A percentile compares a stretch with the other conserved stretches of the same genome.
Evolutionary conservation across 2,329 filamentous ascomycete species (phyloP).

Genomic region (Aureobasidium sp.): DNA sequence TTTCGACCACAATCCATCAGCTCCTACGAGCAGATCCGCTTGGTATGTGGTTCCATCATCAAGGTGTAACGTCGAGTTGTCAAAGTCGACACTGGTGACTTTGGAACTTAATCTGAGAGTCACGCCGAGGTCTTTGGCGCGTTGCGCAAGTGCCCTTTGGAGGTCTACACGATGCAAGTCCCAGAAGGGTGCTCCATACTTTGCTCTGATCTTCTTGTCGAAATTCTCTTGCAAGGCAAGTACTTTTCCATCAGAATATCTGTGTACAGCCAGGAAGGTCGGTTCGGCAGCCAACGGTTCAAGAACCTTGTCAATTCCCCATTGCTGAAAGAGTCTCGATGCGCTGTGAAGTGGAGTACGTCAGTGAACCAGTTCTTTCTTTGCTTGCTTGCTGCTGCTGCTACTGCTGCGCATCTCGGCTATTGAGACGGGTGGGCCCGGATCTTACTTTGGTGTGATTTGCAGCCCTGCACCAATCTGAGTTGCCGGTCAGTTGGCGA

Average conservation of each 20-base stretch:
- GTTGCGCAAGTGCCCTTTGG: slow-evolving; percentile 46
- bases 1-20: slow-evolving; percentile 58
- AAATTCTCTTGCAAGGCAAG: slow-evolving; percentile 49
- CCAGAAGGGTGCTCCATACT: slow-evolving; percentile 52
- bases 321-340: slow-evolving; percentile 44
- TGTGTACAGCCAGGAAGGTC: slow-evolving; percentile 43
- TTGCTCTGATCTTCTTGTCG: slow-evolving; percentile 44
- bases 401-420: not conserved
- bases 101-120: slow-evolving; percentile 43
- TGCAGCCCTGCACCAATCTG: slow-evolving; percentile 48
- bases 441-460: slow-evolving; percentile 38
- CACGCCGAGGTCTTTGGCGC: slow-evolving; percentile 49
- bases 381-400: not conserved
- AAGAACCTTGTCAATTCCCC: slow-evolving; percentile 43
- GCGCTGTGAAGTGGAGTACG: slow-evolving; percentile 29
- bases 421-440: slow-evolving; percentile 18
- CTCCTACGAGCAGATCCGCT: slow-evolving; percentile 54
- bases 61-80: slow-evolving; percentile 37
- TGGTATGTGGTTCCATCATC: slow-evolving; percentile 35
- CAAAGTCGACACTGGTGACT: slow-evolving; percentile 45
- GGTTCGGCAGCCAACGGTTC: slow-evolving; percentile 38
- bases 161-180: slow-evolving; percentile 58
- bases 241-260: slow-evolving; percentile 45
- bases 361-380: not conserved
- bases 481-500: not conserved